Evolutionary conservation across 2,329 filamentous ascomycete species (phyloP), one percentile per base, ranked within the genome.

Genomic region (Aspergillus costaricaensis): DNA sequence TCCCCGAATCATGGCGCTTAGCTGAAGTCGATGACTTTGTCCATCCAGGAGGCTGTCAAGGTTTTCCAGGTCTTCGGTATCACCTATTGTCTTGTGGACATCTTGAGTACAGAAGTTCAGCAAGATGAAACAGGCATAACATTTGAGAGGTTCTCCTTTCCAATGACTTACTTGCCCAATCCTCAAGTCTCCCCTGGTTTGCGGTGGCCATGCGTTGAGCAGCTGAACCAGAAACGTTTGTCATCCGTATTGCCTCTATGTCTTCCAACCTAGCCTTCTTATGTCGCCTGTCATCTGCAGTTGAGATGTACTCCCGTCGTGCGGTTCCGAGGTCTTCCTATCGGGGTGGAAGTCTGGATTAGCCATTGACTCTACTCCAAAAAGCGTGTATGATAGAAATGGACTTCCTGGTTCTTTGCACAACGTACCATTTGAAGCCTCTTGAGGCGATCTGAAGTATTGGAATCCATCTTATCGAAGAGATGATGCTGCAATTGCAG

Each of bases 261-360:
- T 70, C 65, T 55, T 68, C 55, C 8, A 71, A 30, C 12, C 55
- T 56, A 23, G 67, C 43, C 19, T 59, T 57, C 8, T 48, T 39
- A 19, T 62, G 60, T 14, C 58, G 62, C 23, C 54, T 64, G 25
- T 30, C 55, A 50, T 77, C 75, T 4, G 54, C 58, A 5, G 75
- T 76, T 8, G 74, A 76, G 30, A 79, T 70, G 44, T 68, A 59
- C 51, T 79, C 74, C 12, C 77, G 71, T 38, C 74, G 71, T 8
- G 66, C 68, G 9, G 69, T 71, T 3, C 77, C 76, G n/a, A 79
- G 59, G 62, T 79, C 76, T 5, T 67, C 71, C 77, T 79, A 55
- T 61, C 23, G 7, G 51, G 47, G 15, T 58, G 53, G 5, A 14
- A 56, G 5, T 41, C 14, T 15, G 25, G 21, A 49, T 57, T 58